These are phyloP conservation scores for Trichophyton simii DNA, from an alignment of 2,329 filamentous ascomycete species.

Conservation along the genomic window DNA sequence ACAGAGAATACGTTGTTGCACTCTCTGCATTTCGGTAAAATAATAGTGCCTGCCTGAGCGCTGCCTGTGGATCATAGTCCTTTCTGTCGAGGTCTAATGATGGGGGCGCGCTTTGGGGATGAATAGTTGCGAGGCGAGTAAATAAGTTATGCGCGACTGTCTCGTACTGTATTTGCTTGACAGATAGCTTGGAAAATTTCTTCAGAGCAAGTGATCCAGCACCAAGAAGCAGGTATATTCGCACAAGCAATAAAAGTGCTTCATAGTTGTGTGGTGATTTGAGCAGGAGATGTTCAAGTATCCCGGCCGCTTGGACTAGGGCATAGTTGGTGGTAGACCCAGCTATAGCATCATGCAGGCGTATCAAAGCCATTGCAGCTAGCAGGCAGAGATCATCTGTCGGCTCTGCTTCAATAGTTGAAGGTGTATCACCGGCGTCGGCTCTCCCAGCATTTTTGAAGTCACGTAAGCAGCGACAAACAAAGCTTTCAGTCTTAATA, in stretches of 20 bases:
- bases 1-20: constrained; percentile 26
- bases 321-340: constrained; percentile 18
- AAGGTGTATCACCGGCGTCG: constrained; percentile 17
- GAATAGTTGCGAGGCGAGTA: constrained; percentile 36
- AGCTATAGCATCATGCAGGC: constrained; percentile 17
- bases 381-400: constrained; percentile 34
- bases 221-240: constrained; percentile 33
- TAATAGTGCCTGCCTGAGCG: constrained; percentile 28
- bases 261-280: constrained; percentile 38
- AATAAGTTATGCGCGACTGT: constrained; percentile 37
- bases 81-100: constrained; percentile 29
- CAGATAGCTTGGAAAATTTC: constrained; percentile 33
- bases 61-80: constrained; percentile 32
- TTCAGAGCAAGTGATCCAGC: constrained; percentile 36
- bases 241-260: constrained; percentile 32
- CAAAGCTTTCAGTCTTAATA: constrained; percentile 25
- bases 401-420: constrained; percentile 32
- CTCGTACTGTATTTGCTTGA: constrained; percentile 40
- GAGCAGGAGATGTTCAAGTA: constrained; percentile 29
- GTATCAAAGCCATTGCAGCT: constrained; percentile 32
- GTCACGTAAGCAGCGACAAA: constrained; percentile 26
- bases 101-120: constrained; percentile 32
- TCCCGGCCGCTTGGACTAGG: constrained; percentile 23
- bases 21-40: constrained; percentile 31
- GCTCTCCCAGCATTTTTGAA: constrained; percentile 20